Percentiles rank a stretch among this genome's conserved stretches.
Conservation (phyloP, 805 yeast genomes). For the Yamadazyma sp. region DNA sequence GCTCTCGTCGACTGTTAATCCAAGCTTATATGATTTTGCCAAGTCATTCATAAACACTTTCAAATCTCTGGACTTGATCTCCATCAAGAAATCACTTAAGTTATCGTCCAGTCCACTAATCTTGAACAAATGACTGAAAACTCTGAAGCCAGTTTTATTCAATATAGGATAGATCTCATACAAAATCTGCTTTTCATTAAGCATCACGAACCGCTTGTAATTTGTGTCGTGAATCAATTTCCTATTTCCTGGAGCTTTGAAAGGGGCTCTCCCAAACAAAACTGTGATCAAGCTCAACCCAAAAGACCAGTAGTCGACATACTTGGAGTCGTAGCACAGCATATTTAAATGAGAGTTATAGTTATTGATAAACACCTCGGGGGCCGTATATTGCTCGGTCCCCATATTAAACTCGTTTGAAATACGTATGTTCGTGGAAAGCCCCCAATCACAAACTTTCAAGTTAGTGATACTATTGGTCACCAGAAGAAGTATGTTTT, state of each 20-base stretch:
- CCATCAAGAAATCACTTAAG: constrained; percentile 19
- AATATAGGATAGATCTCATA: constrained; percentile 50
- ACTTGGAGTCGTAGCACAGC: constrained; percentile 39
- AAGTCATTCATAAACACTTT: constrained; percentile 32
- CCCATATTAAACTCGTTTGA: constrained; percentile 46
- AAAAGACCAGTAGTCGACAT: constrained; percentile 56
- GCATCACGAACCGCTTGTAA: constrained; percentile 42
- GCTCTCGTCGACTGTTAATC: constrained; percentile 46
- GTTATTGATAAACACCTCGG: constrained; percentile 40
- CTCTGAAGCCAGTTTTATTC: constrained; percentile 33
- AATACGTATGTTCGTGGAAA: constrained; percentile 44
- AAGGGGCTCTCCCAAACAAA: constrained; percentile 54
- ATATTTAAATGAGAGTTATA: constrained; percentile 21
- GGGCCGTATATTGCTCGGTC: constrained; percentile 62
- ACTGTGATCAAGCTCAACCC: constrained; percentile 52
- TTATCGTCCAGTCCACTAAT: constrained; percentile 38
- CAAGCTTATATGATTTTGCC: constrained; percentile 30
- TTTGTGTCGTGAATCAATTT: constrained; percentile 38
- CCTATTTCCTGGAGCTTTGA: constrained; percentile 32
- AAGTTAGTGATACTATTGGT: constrained; percentile 40
- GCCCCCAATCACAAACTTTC: constrained; percentile 76
- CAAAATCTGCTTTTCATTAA: constrained; percentile 38
- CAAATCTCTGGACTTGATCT: constrained; percentile 34
- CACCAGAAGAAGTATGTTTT: constrained; percentile 51
- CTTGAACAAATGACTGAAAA: constrained; percentile 42